Base-by-base conservation (phyloP, 768 basidiomycete genomes). In the Leccinum subgranulosum region DNA sequence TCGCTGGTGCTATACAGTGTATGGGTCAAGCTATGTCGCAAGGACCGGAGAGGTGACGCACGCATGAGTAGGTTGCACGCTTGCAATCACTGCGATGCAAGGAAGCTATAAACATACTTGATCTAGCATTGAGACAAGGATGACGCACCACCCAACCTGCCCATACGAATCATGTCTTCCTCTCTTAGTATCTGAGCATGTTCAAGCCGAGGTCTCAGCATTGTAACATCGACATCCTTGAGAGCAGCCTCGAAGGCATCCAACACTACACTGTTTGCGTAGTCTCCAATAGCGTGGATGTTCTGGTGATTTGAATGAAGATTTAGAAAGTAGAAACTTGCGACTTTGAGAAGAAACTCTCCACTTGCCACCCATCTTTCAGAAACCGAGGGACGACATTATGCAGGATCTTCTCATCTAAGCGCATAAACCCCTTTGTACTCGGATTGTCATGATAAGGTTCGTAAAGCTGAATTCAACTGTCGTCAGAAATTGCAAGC, bases 51-150 rank as follows among this genome's bases (percentile, higher is more conserved):
- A 25, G 7, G 36, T 46, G 29, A 41, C 88, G 67, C 67, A 92
- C 83, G 82, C 91, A 75, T 95, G 93, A 4, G 90, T 93, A 14
- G 94, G 93, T 69, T 96, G 94, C 11, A 94, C 79, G 65, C 90
- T 94, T 17, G 88, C 92, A 64, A 96, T 94, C 36, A 95, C 91
- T 94, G 63, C 14, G 55, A 57, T 15, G 6, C 12, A 48, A 9
- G 43, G 31, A 46, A 23, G 1, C 17, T 17, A 23, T 23, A 23
- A 23, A 23, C 3, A 10, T 19, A 49, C 39, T 15, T 39, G 45
- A 33, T 55, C 46, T 23, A 34, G 43, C 39, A 23, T 43, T 3
- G 6, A 28, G 31, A 43, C 7, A 51, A 49, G 25, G 50, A n/a
- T 4, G 27, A 60, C 65, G 27, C 65, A 91, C 93, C 87, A 56